Evolutionary conservation across 306 rosid genomes (phyloP).

Genomic region (Medicago lupulina): DNA sequence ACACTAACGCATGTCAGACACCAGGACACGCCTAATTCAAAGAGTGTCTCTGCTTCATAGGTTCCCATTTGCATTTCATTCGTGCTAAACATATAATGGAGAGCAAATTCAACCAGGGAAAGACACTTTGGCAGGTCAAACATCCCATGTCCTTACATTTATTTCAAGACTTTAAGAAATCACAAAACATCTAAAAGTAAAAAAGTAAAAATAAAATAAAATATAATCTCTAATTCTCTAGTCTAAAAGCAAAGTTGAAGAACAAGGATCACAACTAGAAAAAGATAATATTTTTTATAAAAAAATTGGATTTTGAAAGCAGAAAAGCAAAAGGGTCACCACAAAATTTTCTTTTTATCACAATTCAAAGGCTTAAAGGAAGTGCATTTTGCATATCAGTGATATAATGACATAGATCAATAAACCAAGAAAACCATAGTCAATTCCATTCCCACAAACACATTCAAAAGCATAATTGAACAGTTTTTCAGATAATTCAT

Average conservation of each 20-base stretch:
- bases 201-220: not conserved
- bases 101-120: conserved; percentile 2
- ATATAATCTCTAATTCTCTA: not conserved
- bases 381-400: conserved; percentile 9
- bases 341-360: not conserved
- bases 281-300: not conserved
- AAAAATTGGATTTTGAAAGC: not conserved
- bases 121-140: conserved; percentile 32
- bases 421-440: conserved; percentile 11
- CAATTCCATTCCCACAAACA: not conserved
- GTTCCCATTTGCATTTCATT: conserved; percentile 21
- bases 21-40: too few relatives aligned
- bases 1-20: too few relatives aligned
- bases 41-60: too few relatives aligned
- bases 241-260: not conserved
- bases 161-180: too few relatives aligned
- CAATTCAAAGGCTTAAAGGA: conserved; percentile 21
- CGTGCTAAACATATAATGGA: not conserved
- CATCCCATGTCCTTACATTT: not conserved
- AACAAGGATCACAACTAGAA: not conserved
- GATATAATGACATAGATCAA: not conserved
- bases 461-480: conserved; percentile 4
- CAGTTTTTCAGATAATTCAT: conserved; percentile 14
- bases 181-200: conserved; percentile 14
- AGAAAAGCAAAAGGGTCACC: conserved; percentile 21